Evolutionary conservation across 202 grass and related monocot species (phyloP).

Genomic region (Hordeum pubiflorum): DNA sequence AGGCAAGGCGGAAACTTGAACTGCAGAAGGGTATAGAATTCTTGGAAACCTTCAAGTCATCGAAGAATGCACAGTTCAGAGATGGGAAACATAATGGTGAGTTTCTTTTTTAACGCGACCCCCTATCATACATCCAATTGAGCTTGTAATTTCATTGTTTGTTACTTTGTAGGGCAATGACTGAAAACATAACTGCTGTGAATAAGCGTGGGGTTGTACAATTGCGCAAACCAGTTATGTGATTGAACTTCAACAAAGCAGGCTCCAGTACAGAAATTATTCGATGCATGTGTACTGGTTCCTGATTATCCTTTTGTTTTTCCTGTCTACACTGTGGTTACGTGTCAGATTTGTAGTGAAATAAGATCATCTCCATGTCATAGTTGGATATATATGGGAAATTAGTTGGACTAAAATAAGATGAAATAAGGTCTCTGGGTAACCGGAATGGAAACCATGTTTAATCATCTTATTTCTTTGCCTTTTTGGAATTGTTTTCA

Average conservation of each 20-base stretch:
- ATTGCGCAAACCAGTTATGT: background rate
- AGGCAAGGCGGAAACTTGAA: conserved; percentile 55
- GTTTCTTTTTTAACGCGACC: background rate
- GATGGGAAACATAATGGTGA: conserved; percentile 91
- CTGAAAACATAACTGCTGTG: background rate
- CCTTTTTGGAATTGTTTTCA: background rate
- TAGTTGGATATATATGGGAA: background rate
- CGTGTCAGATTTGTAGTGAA: conserved; percentile 10
- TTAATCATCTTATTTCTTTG: background rate
- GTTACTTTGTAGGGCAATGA: conserved; percentile 29
- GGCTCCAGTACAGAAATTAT: background rate
- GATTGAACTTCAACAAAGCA: background rate
- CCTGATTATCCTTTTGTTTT: background rate
- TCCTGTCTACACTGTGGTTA: background rate
- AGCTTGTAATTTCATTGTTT: background rate
- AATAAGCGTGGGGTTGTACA: conserved; percentile 23
- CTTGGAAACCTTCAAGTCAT: conserved; percentile 84
- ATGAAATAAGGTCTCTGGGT: background rate
- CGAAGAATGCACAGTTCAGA: conserved; percentile 80
- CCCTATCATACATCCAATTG: background rate
- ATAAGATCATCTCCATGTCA: conserved; percentile 15
- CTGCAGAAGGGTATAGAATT: conserved; percentile 67
- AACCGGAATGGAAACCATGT: background rate
- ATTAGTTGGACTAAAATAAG: background rate
- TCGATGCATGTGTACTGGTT: background rate